A percentile compares a stretch with the other conserved stretches of the same genome.
phyloP scores from a whole-genome alignment of 2,329 filamentous ascomycete genomes.

The Aureobasidium namibiae region DNA sequence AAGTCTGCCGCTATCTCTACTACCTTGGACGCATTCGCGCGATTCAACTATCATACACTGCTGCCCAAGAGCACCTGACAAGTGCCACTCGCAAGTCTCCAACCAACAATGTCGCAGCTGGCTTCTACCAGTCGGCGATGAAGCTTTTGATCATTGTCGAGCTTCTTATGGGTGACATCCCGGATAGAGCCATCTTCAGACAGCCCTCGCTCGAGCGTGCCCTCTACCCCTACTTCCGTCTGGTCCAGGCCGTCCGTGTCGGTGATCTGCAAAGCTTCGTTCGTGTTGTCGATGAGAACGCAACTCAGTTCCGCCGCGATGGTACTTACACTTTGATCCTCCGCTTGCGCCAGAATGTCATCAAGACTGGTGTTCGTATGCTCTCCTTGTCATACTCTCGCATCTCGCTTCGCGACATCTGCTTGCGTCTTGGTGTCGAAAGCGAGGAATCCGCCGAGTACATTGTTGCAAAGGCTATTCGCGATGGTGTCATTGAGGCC shows the following conservation, averaged over 20 bases:
- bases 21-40: constrained; percentile 94
- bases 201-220: constrained; percentile 79
- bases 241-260: constrained; percentile 93
- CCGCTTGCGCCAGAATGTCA: constrained; percentile 93
- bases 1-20: constrained; percentile 94
- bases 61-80: constrained; percentile 88
- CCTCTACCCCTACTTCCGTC: constrained; percentile 83
- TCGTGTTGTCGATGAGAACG: constrained; percentile 72
- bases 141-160: constrained; percentile 97
- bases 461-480: constrained; percentile 96
- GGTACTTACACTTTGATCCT: constrained; percentile 93
- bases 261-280: constrained; percentile 92
- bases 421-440: constrained; percentile 84
- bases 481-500: constrained; percentile 94
- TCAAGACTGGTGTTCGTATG: constrained; percentile 98
- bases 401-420: constrained; percentile 94
- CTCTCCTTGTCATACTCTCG: constrained; percentile 97
- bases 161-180: constrained; percentile 96
- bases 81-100: constrained; percentile 93
- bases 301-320: constrained; percentile 80
- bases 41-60: constrained; percentile 93
- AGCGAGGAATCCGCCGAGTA: constrained; percentile 98
- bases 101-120: constrained; percentile 76
- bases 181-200: constrained; percentile 88
- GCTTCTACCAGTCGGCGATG: constrained; percentile 91